Conservation (phyloP, 2,329 filamentous ascomycete genomes). For the Cladosporium velox region DNA sequence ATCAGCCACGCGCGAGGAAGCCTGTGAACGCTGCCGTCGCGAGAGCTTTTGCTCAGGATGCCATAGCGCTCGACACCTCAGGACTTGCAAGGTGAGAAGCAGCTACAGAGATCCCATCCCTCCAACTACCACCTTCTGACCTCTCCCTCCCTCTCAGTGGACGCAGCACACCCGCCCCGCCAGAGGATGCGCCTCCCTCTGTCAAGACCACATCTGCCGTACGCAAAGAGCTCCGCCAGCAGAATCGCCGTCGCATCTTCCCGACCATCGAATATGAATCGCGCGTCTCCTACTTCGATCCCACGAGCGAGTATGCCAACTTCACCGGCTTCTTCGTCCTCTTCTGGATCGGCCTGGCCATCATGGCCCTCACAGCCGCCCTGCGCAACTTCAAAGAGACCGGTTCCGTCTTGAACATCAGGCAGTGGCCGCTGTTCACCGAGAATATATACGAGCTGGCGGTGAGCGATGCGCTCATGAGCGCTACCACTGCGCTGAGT, state of each 20-base stretch:
- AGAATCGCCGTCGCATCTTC: slow-evolving; percentile 77
- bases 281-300: slow-evolving; percentile 94
- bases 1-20: slow-evolving; percentile 34
- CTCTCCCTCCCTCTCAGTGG: slow-evolving; percentile 23
- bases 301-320: slow-evolving; percentile 85
- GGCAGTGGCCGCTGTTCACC: slow-evolving; percentile 86
- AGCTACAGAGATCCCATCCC: neutral
- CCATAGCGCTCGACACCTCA: slow-evolving; percentile 17
- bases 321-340: slow-evolving; percentile 97
- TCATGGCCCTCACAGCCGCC: slow-evolving; percentile 96
- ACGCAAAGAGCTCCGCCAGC: slow-evolving; percentile 71
- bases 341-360: slow-evolving; percentile 95
- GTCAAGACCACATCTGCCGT: slow-evolving; percentile 81
- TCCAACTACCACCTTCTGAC: neutral
- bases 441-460: slow-evolving; percentile 86
- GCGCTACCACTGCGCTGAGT: slow-evolving; percentile 68
- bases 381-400: slow-evolving; percentile 92
- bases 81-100: slow-evolving; percentile 23
- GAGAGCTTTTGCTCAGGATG: slow-evolving; percentile 25
- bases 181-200: slow-evolving; percentile 90
- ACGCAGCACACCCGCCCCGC: slow-evolving; percentile 78
- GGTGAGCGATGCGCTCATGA: slow-evolving; percentile 83
- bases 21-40: slow-evolving; percentile 28
- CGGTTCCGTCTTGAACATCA: slow-evolving; percentile 77
- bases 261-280: slow-evolving; percentile 89